Percentiles rank a stretch among this genome's conserved stretches.
Evolutionary conservation across 2,329 filamentous ascomycete genomes (phyloP).

Genomic region (Xylariaceae sp.): DNA sequence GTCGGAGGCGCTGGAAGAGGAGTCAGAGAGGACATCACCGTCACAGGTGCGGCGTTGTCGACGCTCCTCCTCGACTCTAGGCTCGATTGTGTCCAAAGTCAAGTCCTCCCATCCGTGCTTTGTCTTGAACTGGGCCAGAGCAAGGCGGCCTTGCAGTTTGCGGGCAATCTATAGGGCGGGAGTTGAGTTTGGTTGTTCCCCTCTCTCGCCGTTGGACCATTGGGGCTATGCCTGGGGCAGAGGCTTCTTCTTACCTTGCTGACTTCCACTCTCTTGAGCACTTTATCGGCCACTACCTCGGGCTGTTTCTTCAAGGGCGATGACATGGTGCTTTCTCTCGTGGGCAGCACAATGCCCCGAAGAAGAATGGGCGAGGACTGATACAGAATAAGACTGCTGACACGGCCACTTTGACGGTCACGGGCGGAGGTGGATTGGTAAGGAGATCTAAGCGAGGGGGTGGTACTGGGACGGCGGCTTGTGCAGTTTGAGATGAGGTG

Average conservation of each 20-base stretch:
- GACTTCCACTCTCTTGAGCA: conserved; percentile 70
- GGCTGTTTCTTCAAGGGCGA: conserved; percentile 63
- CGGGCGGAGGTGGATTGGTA: no score
- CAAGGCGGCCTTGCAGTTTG: conserved; percentile 87
- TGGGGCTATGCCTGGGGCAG: neutral
- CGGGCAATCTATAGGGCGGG: conserved; percentile 72
- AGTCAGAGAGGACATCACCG: conserved; percentile 79
- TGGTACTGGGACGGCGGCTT: no score
- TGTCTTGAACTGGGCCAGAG: conserved; percentile 95
- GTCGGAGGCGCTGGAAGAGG: conserved; percentile 80
- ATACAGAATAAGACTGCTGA: no score
- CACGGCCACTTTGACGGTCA: no score
- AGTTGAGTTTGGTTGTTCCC: conserved; percentile 18
- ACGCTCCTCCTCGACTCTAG: conserved; percentile 76
- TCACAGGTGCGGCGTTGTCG: conserved; percentile 62
- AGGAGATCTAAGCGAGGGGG: no score
- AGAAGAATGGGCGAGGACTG: no score
- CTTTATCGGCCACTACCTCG: conserved; percentile 64
- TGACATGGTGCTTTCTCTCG: conserved; percentile 54
- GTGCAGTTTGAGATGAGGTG: no score
- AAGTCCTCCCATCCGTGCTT: conserved; percentile 94
- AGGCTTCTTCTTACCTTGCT: conserved; percentile 60
- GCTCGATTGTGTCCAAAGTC: conserved; percentile 81
- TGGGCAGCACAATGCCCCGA: conserved; percentile 14
- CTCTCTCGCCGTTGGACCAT: conserved; percentile 1